Conservation (phyloP, 768 basidiomycete species). For the Phanerodontia chrysosporium region DNA sequence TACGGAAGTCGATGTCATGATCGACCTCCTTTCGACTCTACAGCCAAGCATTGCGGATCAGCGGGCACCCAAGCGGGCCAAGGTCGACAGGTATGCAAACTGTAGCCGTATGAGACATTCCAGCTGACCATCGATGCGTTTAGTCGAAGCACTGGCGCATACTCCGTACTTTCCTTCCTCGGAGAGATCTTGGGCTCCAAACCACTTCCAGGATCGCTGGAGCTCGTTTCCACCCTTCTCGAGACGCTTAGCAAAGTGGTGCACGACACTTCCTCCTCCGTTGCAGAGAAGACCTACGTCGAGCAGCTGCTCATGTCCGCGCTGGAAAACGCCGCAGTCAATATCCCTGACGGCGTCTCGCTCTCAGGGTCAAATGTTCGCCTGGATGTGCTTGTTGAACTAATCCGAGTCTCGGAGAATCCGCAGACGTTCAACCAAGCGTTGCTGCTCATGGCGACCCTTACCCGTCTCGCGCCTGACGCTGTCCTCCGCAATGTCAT, state of each 20-base stretch:
- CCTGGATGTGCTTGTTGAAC: conserved; percentile 81
- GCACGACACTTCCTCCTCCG: conserved; percentile 47
- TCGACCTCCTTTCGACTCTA: conserved; percentile 46
- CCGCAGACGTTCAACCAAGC: conserved; percentile 96
- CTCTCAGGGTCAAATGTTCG: conserved; percentile 52
- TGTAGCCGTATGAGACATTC: background rate
- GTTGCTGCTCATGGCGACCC: conserved; percentile 76
- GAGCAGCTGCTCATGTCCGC: conserved; percentile 85
- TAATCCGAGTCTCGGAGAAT: conserved; percentile 83
- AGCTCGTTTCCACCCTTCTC: conserved; percentile 67
- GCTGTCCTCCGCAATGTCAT: conserved; percentile 92
- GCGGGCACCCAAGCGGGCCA: conserved; percentile 62
- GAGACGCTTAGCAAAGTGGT: conserved; percentile 67
- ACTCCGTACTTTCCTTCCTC: conserved; percentile 52
- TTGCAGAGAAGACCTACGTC: conserved; percentile 70
- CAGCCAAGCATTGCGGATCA: conserved; percentile 43
- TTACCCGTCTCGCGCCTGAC: conserved; percentile 83
- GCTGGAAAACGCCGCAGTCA: conserved; percentile 59
- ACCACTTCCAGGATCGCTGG: conserved; percentile 61
- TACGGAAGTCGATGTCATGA: conserved; percentile 47
- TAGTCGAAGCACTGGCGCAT: conserved; percentile 22
- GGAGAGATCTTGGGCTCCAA: conserved; percentile 69
- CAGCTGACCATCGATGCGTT: background rate
- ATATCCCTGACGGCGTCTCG: conserved; percentile 30
- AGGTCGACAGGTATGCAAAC: conserved; percentile 46